Evolutionary conservation across 139 green algal species (phyloP).

Genomic region (Tetraselmis chui): DNA sequence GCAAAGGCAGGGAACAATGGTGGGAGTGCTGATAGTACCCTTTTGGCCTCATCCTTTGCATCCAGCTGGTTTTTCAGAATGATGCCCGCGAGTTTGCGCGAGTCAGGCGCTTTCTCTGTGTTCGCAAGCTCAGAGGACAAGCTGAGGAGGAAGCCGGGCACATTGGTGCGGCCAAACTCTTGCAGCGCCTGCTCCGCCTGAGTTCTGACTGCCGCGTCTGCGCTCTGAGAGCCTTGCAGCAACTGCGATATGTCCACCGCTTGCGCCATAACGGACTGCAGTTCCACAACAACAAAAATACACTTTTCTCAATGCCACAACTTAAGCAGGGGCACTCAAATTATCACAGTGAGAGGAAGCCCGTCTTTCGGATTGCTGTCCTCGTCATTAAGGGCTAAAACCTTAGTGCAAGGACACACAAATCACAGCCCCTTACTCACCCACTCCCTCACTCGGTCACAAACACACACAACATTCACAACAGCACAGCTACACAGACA

Average conservation of each 20-base stretch:
- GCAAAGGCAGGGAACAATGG: not conserved
- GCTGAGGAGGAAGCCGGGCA: conserved; percentile 59
- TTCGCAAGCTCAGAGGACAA: conserved; percentile 74
- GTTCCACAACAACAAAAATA: too few relatives aligned
- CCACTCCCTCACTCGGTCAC: too few relatives aligned
- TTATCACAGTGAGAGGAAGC: too few relatives aligned
- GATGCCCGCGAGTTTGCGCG: conserved; percentile 77
- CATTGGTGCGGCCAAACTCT: conserved; percentile 69
- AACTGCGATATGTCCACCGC: conserved; percentile 43
- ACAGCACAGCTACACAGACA: too few relatives aligned
- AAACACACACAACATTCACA: too few relatives aligned
- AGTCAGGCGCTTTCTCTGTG: conserved; percentile 55
- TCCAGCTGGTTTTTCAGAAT: conserved; percentile 95
- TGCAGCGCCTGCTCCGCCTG: conserved; percentile 74
- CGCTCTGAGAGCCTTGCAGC: conserved; percentile 60
- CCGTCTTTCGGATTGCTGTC: too few relatives aligned
- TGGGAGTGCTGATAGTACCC: conserved; percentile 27
- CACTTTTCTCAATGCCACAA: too few relatives aligned
- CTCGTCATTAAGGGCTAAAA: too few relatives aligned
- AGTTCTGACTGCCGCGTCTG: conserved; percentile 55
- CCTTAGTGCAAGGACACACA: too few relatives aligned
- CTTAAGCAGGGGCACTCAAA: too few relatives aligned
- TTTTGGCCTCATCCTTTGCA: conserved; percentile 65
- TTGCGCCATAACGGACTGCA: too few relatives aligned
- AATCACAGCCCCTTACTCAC: too few relatives aligned